phyloP scores from a whole-genome alignment of 371 early-diverging fungal species.

The Blastocladiella emersonii region DNA sequence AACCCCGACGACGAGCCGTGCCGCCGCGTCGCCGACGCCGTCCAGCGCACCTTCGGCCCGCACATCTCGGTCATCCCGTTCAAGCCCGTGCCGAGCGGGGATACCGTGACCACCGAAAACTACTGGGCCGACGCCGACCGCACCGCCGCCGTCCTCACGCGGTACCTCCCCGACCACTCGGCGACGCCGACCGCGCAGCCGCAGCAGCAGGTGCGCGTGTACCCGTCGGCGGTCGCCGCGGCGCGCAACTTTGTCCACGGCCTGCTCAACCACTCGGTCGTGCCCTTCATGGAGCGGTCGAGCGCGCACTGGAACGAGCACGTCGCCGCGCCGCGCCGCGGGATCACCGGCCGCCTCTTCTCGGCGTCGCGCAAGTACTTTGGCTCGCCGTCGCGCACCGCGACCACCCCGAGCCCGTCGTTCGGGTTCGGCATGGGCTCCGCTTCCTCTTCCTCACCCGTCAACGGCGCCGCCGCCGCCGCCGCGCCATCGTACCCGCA shows the following conservation, averaged over 20 bases:
- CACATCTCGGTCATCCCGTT: constrained; percentile 45
- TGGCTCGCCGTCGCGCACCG: constrained; percentile 31
- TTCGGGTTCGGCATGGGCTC: constrained; percentile 7
- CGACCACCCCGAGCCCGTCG: constrained; percentile 20
- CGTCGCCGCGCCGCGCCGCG: constrained; percentile 70
- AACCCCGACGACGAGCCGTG: constrained; percentile 20
- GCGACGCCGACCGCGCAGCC: neutral
- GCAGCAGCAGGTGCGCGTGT: neutral
- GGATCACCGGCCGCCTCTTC: constrained; percentile 77
- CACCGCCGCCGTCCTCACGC: neutral
- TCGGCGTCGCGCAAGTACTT: constrained; percentile 69
- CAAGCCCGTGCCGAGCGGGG: constrained; percentile 14
- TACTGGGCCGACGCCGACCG: constrained; percentile 2
- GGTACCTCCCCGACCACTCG: neutral
- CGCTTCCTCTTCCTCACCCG: constrained; percentile 12
- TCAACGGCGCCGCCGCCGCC: constrained; percentile 28
- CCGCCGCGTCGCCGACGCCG: neutral
- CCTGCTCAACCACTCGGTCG: constrained; percentile 51
- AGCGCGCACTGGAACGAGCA: constrained; percentile 83
- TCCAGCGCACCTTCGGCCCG: constrained; percentile 50
- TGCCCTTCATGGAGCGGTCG: constrained; percentile 81
- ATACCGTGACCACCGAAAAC: neutral
- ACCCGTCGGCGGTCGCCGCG: neutral
- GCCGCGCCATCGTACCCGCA: too few species aligned
- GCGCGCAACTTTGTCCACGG: constrained; percentile 15